Conservation (phyloP, 495 filamentous ascomycete genomes). For the Margaritispora aquatica region DNA sequence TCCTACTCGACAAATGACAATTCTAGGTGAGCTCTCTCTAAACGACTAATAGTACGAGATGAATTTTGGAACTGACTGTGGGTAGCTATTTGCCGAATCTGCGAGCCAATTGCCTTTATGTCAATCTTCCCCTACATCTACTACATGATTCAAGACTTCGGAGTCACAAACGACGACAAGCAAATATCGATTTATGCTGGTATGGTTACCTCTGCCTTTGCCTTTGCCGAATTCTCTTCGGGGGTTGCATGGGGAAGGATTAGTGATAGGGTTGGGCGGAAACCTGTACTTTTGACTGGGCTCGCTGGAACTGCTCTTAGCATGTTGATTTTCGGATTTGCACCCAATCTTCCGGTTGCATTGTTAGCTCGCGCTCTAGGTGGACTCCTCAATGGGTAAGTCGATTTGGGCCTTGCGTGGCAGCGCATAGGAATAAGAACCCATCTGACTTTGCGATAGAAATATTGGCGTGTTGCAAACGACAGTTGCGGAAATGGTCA, state of each 20-base stretch:
- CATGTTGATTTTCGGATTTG: constrained; percentile 91
- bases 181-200: constrained; percentile 90
- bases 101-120: constrained; percentile 99
- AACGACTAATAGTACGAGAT: neutral
- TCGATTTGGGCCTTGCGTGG: constrained; percentile 11
- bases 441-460: constrained; percentile 17
- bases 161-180: constrained; percentile 60
- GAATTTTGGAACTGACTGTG: neutral
- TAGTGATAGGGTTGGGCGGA: constrained; percentile 88
- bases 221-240: constrained; percentile 88
- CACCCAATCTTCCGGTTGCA: constrained; percentile 74
- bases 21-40: constrained; percentile 53
- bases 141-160: constrained; percentile 92
- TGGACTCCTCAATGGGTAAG: constrained; percentile 85
- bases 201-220: constrained; percentile 95
- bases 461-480: constrained; percentile 69
- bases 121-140: constrained; percentile 99
- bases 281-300: constrained; percentile 85
- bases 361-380: constrained; percentile 84
- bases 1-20: constrained; percentile 57
- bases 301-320: constrained; percentile 86
- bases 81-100: constrained; percentile 85
- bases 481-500: constrained; percentile 88
- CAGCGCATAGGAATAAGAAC: neutral
- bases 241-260: constrained; percentile 88